Evolutionary conservation across 2,329 filamentous ascomycete species (phyloP).

Genomic region (Epichloe typhina): DNA sequence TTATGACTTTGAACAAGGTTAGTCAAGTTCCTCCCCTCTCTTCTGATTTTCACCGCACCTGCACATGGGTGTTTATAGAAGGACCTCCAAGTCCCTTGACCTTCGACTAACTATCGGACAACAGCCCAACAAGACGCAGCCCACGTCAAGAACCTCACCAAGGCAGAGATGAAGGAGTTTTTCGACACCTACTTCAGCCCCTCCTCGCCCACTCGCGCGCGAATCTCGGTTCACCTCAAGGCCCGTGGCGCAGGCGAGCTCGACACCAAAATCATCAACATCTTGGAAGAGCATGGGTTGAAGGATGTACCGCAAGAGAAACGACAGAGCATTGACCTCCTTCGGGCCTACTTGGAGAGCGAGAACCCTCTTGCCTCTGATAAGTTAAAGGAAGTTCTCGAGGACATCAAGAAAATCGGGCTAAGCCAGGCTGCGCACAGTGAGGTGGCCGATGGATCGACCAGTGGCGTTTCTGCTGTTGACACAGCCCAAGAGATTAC

Average conservation of each 20-base stretch:
- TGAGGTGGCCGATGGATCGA: conserved; percentile 19
- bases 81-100: no score
- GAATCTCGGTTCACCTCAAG: conserved; percentile 69
- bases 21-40: conserved; percentile 17
- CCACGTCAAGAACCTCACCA: conserved; percentile 60
- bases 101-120: neutral
- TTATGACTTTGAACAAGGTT: conserved; percentile 81
- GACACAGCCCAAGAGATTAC: conserved; percentile 46
- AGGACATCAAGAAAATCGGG: conserved; percentile 30
- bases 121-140: conserved; percentile 64
- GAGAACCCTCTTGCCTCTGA: conserved; percentile 34
- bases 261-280: conserved; percentile 29
- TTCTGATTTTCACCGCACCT: neutral
- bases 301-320: conserved; percentile 27
- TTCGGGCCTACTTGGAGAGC: conserved; percentile 36
- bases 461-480: conserved; percentile 29
- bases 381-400: conserved; percentile 35
- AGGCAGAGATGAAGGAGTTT: conserved; percentile 68
- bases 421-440: conserved; percentile 21
- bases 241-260: conserved; percentile 49
- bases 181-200: conserved; percentile 66
- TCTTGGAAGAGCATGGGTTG: conserved; percentile 23
- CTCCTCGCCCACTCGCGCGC: conserved; percentile 59
- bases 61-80: no score
- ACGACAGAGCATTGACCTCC: conserved; percentile 33